Evolutionary conservation across 2,329 filamentous ascomycete species (phyloP), one percentile per base, ranked within the genome.

Genomic region (Fusarium nematophilum): DNA sequence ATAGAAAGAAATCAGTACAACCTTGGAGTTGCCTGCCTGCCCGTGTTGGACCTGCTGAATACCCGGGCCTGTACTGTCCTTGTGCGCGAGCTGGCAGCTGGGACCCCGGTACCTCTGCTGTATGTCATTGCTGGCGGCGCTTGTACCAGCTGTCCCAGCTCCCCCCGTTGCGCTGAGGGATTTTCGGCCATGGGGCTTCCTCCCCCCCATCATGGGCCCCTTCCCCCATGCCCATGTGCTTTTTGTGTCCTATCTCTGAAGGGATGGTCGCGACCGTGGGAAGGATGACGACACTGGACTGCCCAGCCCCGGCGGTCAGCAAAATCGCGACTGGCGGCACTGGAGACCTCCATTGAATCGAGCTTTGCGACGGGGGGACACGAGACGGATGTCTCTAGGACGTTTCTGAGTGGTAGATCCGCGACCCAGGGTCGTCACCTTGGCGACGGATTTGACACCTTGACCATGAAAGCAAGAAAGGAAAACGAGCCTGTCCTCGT

Each of bases 241-340:
- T 68, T 59, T 60, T 40, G 45, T 26, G 17, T 39, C 39, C 55
- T 60, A 63, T 67, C 62, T 63, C 65, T 59, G 49, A 50, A 53
- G 59, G 37, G 40, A 59, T 58, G 46, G 54, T 60, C 53, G 37
- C 43, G 59, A 59, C 59, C 36, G 46, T 43, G 39, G 13, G 38
- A 47, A 46, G 26, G 27, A 69, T 69, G 67, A 70, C 67, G 67
- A 70, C 67, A 70, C 62, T 66, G 67, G 58, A 30, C 53, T 39
- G 48, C 13, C 57, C 49, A 56, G 55, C 57, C 59, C 49, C 45
- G 67, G 67, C 67, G 67, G 67, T 70, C 67, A 70, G 67, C 65
- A 50, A 63, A 67, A 68, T 57, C 60, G 38, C 61, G 61, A 67
- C 65, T 67, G 60, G 59, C 63, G 59, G 59, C 43, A 59, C 61